Evolutionary conservation across 1,284 basidiomycete genomes (phyloP), one percentile per base, ranked within the genome.

Genomic region (Ganoderma sinense): DNA sequence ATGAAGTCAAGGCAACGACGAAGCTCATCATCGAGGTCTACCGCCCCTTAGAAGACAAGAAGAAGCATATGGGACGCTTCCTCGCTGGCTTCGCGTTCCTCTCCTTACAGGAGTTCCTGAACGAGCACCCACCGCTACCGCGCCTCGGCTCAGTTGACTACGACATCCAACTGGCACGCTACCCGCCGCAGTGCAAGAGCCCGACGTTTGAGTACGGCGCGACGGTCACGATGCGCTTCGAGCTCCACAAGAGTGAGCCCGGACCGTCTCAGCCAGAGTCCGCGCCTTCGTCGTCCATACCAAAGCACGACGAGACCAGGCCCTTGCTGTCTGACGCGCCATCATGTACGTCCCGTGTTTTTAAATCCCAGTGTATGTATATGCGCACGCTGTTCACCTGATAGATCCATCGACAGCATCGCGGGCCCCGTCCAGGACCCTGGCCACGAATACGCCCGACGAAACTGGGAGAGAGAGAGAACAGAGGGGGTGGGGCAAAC

Each of bases 21-120:
- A 77, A 76, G 18, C 71, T 92, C 40, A 84, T 86, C 33, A 82
- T 92, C 62, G 82, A 84, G 43, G 78, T 93, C 4, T 90, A 86
- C 79, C 83, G 89, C 66, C 78, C 76, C 41, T 78, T 80, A 0
- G 83, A 81, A 18, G 84, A 83, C 71, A 92, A 90, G 81, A 89
- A 86, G 76, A 91, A 89, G 75, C 81, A 82, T 68, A 88, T 86
- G 73, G 87, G 84, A 73, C 83, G 85, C 7, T 84, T 80, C 48
- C 80, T 90, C 2, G 85, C 91, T 0, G 90, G 86, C 0, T 85
- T 79, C 0, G 82, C 84, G 0, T 80, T 80, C 29, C 81, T 86
- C 72, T 81, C 85, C 0, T 75, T 92, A 2, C 83, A 82, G 14
- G 90, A 91, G 59, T 76, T 90, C 41, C 67, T 85, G 33, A 86